These are phyloP conservation scores for Pestalotiopsis sp. DNA, from an alignment of 2,329 filamentous ascomycete genomes.

Conservation along the genomic window DNA sequence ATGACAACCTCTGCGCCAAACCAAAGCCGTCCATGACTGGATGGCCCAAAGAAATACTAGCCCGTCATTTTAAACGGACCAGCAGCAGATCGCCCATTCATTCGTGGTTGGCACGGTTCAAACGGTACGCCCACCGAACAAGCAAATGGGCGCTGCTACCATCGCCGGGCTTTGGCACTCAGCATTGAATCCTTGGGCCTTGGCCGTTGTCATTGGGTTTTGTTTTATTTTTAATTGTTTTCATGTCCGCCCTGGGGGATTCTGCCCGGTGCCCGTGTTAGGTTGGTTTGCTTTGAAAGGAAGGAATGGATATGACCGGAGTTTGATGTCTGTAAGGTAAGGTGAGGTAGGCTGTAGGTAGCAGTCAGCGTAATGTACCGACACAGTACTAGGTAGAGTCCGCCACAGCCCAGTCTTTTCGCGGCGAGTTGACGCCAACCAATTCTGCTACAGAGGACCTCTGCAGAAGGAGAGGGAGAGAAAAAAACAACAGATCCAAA, in stretches of 20 bases:
- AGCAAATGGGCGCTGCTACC: background rate
- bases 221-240: background rate
- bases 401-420: too few species aligned
- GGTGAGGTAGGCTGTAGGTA: too few species aligned
- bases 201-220: background rate
- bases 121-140: background rate
- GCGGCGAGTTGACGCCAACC: too few species aligned
- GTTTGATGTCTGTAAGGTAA: too few species aligned
- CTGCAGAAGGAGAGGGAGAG: background rate
- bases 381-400: too few species aligned
- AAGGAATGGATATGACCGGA: background rate
- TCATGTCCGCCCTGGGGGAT: background rate
- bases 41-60: background rate
- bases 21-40: background rate
- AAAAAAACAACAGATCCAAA: background rate
- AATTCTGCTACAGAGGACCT: too few species aligned
- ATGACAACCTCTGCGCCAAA: background rate
- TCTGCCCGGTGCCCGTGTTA: background rate
- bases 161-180: background rate
- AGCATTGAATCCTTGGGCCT: background rate
- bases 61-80: background rate
- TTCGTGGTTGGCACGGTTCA: background rate
- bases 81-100: background rate
- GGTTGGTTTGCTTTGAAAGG: background rate
- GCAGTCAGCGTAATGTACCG: too few species aligned